phyloP scores from a whole-genome alignment of 805 yeast genomes.

The Nakazawaea laoshanensis region DNA sequence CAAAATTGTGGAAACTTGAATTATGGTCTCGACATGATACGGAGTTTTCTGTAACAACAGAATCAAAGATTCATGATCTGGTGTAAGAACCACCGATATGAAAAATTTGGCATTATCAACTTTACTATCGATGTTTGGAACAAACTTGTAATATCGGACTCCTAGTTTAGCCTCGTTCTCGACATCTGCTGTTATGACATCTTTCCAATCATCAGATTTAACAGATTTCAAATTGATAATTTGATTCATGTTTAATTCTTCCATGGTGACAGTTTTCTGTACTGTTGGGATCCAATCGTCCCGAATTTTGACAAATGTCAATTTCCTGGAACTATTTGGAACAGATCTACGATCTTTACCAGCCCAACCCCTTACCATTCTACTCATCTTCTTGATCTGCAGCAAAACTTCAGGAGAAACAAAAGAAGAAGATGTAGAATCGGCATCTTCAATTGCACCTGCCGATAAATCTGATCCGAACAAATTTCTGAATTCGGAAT shows the following conservation, averaged over 20 bases:
- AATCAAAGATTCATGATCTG: conserved; percentile 71
- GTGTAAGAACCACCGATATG: conserved; percentile 59
- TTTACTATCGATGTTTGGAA: conserved; percentile 18
- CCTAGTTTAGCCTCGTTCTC: conserved; percentile 30
- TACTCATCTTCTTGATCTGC: conserved; percentile 50
- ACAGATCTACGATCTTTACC: conserved; percentile 66
- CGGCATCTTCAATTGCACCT: conserved; percentile 67
- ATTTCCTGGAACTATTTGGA: conserved; percentile 67
- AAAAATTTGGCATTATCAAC: conserved; percentile 44
- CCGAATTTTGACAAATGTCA: conserved; percentile 61
- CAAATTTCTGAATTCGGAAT: conserved; percentile 58
- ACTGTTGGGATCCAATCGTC: conserved; percentile 77
- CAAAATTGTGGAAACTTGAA: conserved; percentile 69
- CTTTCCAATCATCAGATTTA: conserved; percentile 37
- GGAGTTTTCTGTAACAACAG: conserved; percentile 51
- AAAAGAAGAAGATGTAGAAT: conserved; percentile 62
- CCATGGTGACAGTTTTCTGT: conserved; percentile 53
- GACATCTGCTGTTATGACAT: conserved; percentile 34
- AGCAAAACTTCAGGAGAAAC: conserved; percentile 60
- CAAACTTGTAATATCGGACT: conserved; percentile 49
- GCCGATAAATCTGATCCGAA: conserved; percentile 59
- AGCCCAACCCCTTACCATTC: conserved; percentile 74
- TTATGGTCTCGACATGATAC: conserved; percentile 69
- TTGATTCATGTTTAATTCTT: conserved; percentile 31
- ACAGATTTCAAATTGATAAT: conserved; percentile 25